A percentile compares a stretch with the other conserved stretches of the same genome.
These are phyloP conservation scores for Microbotryum silenes-acaulis DNA, from an alignment of 1,284 basidiomycete species.

Conservation along the genomic window DNA sequence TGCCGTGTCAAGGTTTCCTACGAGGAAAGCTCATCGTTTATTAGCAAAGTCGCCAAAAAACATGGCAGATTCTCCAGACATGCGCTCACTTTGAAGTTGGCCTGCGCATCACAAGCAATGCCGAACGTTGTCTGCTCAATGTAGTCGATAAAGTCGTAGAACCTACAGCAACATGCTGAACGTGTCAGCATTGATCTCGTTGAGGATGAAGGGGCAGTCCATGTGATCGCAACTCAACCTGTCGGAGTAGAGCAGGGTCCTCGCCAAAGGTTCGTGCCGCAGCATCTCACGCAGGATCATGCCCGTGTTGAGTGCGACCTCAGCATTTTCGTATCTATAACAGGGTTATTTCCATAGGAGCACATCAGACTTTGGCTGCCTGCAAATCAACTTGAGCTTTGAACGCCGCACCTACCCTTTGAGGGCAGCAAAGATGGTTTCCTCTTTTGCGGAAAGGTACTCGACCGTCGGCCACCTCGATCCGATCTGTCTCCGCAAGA, in stretches of 20 bases:
- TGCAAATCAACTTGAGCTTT: neutral
- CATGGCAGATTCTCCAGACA: neutral
- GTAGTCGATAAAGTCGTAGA: slow-evolving; percentile 93
- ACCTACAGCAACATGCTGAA: slow-evolving; percentile 49
- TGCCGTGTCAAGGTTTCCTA: slow-evolving; percentile 86
- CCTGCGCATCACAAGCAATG: slow-evolving; percentile 94
- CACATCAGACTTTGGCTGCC: neutral
- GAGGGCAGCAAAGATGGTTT: slow-evolving; percentile 80
- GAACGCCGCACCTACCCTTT: slow-evolving; percentile 50
- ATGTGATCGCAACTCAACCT: slow-evolving; percentile 48
- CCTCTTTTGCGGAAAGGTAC: slow-evolving; percentile 73
- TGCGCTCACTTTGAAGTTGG: slow-evolving; percentile 67
- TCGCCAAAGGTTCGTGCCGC: slow-evolving; percentile 80
- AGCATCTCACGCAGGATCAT: slow-evolving; percentile 98
- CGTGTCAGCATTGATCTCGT: neutral
- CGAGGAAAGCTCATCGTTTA: neutral
- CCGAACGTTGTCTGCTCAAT: slow-evolving; percentile 98
- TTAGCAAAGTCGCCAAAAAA: neutral
- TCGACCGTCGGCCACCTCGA: slow-evolving; percentile 90
- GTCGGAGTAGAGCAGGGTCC: slow-evolving; percentile 84
- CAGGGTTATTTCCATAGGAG: neutral
- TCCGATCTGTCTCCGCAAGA: slow-evolving; percentile 91
- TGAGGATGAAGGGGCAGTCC: neutral
- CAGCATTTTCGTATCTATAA: slow-evolving; percentile 74
- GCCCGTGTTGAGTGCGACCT: slow-evolving; percentile 92